phyloP scores from a whole-genome alignment of 2,329 filamentous ascomycete species.

The Fusarium domesticum region DNA sequence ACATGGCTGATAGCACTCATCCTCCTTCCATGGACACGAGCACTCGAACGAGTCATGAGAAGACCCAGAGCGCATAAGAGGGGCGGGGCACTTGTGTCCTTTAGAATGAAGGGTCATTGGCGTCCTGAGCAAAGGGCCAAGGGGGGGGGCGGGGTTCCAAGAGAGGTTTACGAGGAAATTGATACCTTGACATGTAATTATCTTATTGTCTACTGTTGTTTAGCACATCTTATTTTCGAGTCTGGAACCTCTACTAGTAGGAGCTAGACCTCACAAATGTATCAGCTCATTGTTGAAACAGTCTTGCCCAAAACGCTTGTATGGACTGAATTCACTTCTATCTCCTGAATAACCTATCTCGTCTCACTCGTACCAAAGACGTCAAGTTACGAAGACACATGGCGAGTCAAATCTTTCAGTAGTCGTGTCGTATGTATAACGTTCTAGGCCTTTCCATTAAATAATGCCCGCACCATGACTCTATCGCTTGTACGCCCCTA shows the following conservation, averaged over 20 bases:
- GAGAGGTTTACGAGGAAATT: no score
- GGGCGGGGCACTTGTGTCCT: neutral
- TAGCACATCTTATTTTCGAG: no score
- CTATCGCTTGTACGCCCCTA: neutral
- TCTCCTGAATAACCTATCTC: no score
- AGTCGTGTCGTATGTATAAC: neutral
- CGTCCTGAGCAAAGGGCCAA: slow-evolving; percentile 1
- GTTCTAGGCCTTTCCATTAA: neutral
- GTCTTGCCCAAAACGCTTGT: no score
- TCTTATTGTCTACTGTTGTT: no score
- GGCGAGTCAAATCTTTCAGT: neutral
- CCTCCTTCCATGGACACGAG: slow-evolving; percentile 18
- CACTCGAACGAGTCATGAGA: slow-evolving; percentile 32
- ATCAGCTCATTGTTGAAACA: no score
- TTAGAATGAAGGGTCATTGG: neutral
- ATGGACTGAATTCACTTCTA: no score
- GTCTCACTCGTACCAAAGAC: neutral
- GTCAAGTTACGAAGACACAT: neutral
- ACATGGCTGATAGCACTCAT: slow-evolving; percentile 49
- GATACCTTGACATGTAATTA: no score
- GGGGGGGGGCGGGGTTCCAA: no score
- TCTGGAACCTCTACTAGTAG: no score
- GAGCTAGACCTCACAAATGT: no score
- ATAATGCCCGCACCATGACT: neutral
- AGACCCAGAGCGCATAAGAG: slow-evolving; percentile 16